A percentile compares a stretch with the other conserved stretches of the same genome.
Evolutionary conservation across 2,329 filamentous ascomycete genomes (phyloP).

Genomic region (Blastomyces emzantsi): DNA sequence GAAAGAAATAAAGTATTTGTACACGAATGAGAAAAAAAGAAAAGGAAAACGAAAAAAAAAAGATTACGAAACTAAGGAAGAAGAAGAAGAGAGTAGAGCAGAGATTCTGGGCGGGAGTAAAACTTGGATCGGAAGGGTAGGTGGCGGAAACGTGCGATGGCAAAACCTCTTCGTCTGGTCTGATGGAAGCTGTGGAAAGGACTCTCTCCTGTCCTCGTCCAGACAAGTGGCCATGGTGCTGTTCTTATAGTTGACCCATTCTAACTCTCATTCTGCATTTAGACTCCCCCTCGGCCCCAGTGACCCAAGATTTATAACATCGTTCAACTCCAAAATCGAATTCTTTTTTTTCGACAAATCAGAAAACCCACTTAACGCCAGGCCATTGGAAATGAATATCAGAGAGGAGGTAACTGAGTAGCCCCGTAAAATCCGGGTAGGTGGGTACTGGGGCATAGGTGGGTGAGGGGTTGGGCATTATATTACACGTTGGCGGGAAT

Average conservation of each 20-base stretch:
- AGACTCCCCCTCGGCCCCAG: neutral
- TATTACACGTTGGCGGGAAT: neutral
- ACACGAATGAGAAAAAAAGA: neutral
- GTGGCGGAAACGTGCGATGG: neutral
- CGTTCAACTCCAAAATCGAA: neutral
- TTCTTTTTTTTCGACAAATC: neutral
- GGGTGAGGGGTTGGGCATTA: neutral
- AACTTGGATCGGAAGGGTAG: neutral
- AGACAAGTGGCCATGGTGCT: neutral
- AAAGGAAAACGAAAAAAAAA: neutral
- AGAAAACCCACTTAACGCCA: constrained; percentile 2
- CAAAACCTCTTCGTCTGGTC: neutral
- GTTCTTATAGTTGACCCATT: neutral
- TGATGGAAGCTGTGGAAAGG: neutral
- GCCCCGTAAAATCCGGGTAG: neutral
- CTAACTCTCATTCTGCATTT: neutral
- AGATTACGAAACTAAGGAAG: neutral
- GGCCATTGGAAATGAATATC: neutral
- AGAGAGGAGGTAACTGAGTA: neutral
- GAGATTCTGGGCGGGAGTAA: neutral
- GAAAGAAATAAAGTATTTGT: neutral
- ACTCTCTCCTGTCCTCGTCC: neutral
- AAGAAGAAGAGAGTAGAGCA: neutral
- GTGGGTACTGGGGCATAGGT: neutral
- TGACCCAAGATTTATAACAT: neutral